Conservation (phyloP, 1,284 basidiomycete genomes). For the Sporisorium sorghi region DNA sequence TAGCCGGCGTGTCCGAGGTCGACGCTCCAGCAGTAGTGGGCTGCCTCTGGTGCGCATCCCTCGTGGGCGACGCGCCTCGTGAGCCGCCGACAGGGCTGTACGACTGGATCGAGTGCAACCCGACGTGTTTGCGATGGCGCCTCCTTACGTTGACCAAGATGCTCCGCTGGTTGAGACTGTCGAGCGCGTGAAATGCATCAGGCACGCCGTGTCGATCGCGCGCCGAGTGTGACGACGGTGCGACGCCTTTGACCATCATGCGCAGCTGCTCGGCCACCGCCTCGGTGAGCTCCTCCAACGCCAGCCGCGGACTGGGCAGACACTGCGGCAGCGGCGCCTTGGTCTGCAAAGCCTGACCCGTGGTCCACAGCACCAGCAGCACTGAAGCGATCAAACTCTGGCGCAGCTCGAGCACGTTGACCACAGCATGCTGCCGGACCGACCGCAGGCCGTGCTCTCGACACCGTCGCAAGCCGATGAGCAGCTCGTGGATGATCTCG, state of each 20-base stretch:
- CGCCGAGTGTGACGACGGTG: not conserved
- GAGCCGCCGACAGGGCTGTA: slow-evolving; percentile 12
- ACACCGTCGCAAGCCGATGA: slow-evolving; percentile 70
- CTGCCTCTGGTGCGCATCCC: not conserved
- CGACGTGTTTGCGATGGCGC: slow-evolving; percentile 25
- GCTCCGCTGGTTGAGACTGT: slow-evolving; percentile 23
- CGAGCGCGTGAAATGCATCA: slow-evolving; percentile 43
- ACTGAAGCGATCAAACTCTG: slow-evolving; percentile 71
- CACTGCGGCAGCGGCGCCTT: slow-evolving; percentile 71
- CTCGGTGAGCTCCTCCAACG: slow-evolving; percentile 59
- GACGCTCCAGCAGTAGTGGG: slow-evolving; percentile 10
- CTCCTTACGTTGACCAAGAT: slow-evolving; percentile 26
- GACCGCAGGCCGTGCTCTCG: slow-evolving; percentile 68
- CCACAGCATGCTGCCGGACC: slow-evolving; percentile 70
- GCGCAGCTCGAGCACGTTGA: slow-evolving; percentile 71
- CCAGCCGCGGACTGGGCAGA: slow-evolving; percentile 70
- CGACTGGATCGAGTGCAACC: slow-evolving; percentile 60
- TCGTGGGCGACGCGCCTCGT: slow-evolving; percentile 6
- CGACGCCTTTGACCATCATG: slow-evolving; percentile 16
- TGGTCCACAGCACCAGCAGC: slow-evolving; percentile 71
- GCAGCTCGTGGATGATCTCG: slow-evolving; percentile 69
- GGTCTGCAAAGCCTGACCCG: slow-evolving; percentile 71
- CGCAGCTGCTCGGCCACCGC: slow-evolving; percentile 49
- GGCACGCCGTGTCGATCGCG: slow-evolving; percentile 10
- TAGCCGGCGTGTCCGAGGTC: slow-evolving; percentile 16